Conservation (phyloP, 1,284 basidiomycete species). For the Naganishia albida region DNA sequence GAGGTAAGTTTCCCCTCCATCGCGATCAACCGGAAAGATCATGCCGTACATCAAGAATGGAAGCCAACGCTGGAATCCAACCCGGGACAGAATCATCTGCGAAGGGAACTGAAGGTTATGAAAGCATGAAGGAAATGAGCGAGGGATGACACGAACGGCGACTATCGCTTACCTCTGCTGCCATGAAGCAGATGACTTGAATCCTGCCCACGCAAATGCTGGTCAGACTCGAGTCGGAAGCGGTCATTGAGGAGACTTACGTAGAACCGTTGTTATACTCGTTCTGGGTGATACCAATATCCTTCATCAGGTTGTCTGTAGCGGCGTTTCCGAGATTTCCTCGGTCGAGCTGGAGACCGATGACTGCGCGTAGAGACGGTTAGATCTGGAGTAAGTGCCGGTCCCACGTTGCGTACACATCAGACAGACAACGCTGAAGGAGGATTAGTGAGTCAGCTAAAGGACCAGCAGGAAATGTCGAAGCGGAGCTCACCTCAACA, state of each 20-base stretch:
- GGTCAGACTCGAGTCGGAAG: no score
- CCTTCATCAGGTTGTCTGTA: conserved; percentile 51
- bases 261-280: conserved; percentile 44
- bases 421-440: conserved; percentile 28
- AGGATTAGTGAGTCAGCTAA: not conserved
- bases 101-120: conserved; percentile 48
- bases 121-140: conserved; percentile 22
- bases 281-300: conserved; percentile 48
- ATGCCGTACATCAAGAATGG: conserved; percentile 30
- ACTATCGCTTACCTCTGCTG: conserved; percentile 14
- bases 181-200: conserved; percentile 33
- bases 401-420: conserved; percentile 31
- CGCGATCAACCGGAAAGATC: no score
- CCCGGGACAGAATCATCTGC: conserved; percentile 40
- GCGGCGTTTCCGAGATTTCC: conserved; percentile 40
- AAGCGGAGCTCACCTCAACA: conserved; percentile 36
- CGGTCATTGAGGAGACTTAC: conserved; percentile 1
- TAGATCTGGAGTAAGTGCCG: conserved; percentile 38
- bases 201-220: conserved; percentile 10
- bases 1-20: not conserved
- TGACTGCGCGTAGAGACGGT: conserved; percentile 31
- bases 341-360: conserved; percentile 45
- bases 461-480: not conserved
- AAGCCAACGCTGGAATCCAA: conserved; percentile 32
- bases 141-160: not conserved